phyloP scores from a whole-genome alignment of 2,329 filamentous ascomycete genomes.

The Blastomyces percursus region DNA sequence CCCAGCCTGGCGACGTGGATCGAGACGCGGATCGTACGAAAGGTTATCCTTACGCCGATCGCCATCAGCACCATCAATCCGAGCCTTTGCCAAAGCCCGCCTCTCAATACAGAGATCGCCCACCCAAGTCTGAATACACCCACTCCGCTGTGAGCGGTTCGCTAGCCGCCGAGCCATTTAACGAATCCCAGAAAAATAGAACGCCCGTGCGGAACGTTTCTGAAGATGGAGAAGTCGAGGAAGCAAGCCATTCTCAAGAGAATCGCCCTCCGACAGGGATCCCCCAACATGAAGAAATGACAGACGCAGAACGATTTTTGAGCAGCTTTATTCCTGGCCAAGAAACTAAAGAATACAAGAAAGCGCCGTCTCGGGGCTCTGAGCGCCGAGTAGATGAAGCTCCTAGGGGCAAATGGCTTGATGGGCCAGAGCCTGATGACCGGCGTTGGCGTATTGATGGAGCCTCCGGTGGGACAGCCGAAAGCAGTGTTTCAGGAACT shows the following conservation, averaged over 20 bases:
- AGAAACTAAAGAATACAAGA: slow-evolving; percentile 10
- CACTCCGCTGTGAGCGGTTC: neutral
- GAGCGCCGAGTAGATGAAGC: slow-evolving; percentile 8
- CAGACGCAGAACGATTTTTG: slow-evolving; percentile 31
- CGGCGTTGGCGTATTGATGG: slow-evolving; percentile 13
- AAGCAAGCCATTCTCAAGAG: slow-evolving; percentile 11
- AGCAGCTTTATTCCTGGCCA: slow-evolving; percentile 24
- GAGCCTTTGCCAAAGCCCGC: neutral
- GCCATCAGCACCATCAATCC: slow-evolving; percentile 3
- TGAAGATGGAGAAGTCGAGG: slow-evolving; percentile 29
- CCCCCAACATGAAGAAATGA: slow-evolving; percentile 20
- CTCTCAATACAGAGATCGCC: slow-evolving; percentile 4
- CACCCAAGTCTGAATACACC: slow-evolving; percentile 1
- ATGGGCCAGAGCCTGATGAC: slow-evolving; percentile 11
- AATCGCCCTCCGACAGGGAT: slow-evolving; percentile 2
- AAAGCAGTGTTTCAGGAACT: slow-evolving; percentile 10
- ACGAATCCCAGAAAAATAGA: neutral
- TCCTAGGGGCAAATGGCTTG: slow-evolving; percentile 9
- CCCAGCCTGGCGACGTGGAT: neutral
- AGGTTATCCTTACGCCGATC: neutral
- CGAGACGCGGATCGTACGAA: neutral
- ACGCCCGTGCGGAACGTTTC: slow-evolving; percentile 19
- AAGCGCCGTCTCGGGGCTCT: slow-evolving; percentile 4
- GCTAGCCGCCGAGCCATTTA: neutral
- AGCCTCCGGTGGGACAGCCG: slow-evolving; percentile 9